Percentiles rank a stretch among this genome's conserved stretches.
These are phyloP conservation scores for Nitzschia inconspicua DNA, from an alignment of 108 stramenopile species.

Conservation along the genomic window DNA sequence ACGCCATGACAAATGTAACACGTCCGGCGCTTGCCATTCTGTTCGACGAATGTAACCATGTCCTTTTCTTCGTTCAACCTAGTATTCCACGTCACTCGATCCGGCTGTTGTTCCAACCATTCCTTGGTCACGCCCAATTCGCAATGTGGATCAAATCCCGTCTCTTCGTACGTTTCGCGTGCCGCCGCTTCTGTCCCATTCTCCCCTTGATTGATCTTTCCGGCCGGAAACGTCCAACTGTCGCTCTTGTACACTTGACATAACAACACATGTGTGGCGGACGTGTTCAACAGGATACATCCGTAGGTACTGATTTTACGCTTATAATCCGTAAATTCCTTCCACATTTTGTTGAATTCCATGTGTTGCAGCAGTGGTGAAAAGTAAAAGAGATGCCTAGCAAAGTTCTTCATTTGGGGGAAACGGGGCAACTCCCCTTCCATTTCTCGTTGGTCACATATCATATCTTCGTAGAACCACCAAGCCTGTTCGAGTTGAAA, in stretches of 20 bases:
- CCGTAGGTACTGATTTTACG: conserved; percentile 81
- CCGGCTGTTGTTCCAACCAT: conserved; percentile 3
- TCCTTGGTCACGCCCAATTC: conserved; percentile 36
- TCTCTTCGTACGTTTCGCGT: conserved; percentile 91
- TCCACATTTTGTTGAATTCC: conserved; percentile 65
- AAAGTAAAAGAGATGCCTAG: conserved; percentile 62
- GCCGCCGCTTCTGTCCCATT: conserved; percentile 62
- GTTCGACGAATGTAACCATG: conserved; percentile 49
- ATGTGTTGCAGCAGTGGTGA: conserved; percentile 52
- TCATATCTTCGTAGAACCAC: conserved; percentile 91
- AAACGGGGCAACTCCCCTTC: conserved; percentile 47
- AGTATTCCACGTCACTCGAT: conserved; percentile 39
- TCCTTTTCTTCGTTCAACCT: conserved; percentile 41
- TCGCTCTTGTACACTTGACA: conserved; percentile 68
- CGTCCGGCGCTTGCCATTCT: conserved; percentile 68
- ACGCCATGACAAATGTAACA: conserved; percentile 78
- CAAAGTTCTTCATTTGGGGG: conserved; percentile 66
- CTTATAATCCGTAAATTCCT: conserved; percentile 69
- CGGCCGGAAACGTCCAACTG: conserved; percentile 77
- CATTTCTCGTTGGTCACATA: conserved; percentile 48
- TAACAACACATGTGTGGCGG: conserved; percentile 52
- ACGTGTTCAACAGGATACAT: conserved; percentile 63
- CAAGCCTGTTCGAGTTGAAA: conserved; percentile 91
- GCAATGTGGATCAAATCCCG: conserved; percentile 82
- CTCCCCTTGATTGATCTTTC: conserved; percentile 88